Percentiles rank a stretch among this genome's conserved stretches.
Evolutionary conservation across 352 stramenopile genomes (phyloP).

Genomic region (Phytopythium montanum): DNA sequence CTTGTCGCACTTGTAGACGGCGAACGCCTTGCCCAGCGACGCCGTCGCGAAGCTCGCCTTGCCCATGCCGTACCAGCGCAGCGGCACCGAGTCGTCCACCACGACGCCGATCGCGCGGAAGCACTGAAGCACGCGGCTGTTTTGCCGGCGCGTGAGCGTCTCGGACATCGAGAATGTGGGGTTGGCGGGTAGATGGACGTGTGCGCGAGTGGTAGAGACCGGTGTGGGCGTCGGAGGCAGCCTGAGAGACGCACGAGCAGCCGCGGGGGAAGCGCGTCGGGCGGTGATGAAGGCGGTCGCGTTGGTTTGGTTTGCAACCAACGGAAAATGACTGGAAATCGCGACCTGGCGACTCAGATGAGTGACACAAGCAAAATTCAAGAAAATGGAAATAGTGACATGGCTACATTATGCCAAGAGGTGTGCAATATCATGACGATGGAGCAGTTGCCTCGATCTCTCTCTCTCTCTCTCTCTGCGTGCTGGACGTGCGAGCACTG

Average conservation of each 20-base stretch:
- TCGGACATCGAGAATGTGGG: constrained; percentile 18
- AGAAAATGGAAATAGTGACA: background rate
- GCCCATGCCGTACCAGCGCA: constrained; percentile 85
- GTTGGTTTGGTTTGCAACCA: background rate
- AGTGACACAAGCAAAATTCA: background rate
- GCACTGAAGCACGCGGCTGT: constrained; percentile 76
- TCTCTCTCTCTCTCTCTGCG: too few relatives aligned
- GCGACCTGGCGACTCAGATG: background rate
- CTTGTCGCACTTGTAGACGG: constrained; percentile 90
- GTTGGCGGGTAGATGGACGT: background rate
- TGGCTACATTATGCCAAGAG: constrained; percentile 5
- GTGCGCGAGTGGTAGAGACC: background rate
- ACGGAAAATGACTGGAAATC: constrained; percentile 56
- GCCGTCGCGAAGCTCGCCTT: constrained; percentile 86
- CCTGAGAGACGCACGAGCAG: background rate
- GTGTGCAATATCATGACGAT: too few relatives aligned
- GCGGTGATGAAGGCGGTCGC: too few relatives aligned
- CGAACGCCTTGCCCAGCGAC: constrained; percentile 89
- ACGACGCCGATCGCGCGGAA: constrained; percentile 91
- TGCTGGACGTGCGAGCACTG: too few relatives aligned
- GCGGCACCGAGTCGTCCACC: constrained; percentile 80
- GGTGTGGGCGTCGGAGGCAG: background rate
- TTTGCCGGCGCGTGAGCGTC: constrained; percentile 49
- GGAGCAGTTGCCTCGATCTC: too few relatives aligned
- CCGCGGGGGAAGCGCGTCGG: background rate